Evolutionary conservation across 345 rosid species (phyloP).

Genomic region (Trapa incisa): DNA sequence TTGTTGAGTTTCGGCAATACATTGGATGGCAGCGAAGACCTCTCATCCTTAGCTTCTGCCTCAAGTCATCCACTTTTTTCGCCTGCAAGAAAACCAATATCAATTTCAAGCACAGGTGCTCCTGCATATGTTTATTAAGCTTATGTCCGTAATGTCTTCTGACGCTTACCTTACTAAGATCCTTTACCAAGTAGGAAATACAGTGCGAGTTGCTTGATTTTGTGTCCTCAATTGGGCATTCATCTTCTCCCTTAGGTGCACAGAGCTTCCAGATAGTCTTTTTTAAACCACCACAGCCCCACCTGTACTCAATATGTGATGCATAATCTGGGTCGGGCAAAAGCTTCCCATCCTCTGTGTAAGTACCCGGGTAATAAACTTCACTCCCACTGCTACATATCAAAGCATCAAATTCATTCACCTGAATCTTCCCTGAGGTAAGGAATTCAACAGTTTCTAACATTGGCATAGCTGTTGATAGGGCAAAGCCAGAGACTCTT

Average conservation of each 20-base stretch:
- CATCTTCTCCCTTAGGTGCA: conserved; percentile 38
- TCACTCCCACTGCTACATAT: conserved; percentile 91
- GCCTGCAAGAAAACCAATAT: conserved; percentile 32
- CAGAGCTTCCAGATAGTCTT: conserved; percentile 79
- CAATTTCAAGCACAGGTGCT: background rate
- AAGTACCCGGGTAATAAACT: conserved; percentile 69
- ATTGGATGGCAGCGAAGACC: conserved; percentile 97
- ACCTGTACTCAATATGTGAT: conserved; percentile 73
- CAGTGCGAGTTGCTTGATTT: conserved; percentile 62
- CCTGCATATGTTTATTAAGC: background rate
- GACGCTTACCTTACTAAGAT: conserved; percentile 43
- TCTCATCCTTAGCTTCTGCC: conserved; percentile 84
- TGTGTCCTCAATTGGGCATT: conserved; percentile 37
- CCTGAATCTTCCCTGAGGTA: conserved; percentile 52
- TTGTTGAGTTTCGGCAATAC: conserved; percentile 78
- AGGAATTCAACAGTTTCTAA: conserved; percentile 49
- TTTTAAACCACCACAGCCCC: conserved; percentile 85
- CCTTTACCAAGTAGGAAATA: conserved; percentile 55
- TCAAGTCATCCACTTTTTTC: conserved; percentile 66
- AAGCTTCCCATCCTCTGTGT: conserved; percentile 51
- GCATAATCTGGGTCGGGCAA: conserved; percentile 77
- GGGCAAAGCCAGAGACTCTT: conserved; percentile 53
- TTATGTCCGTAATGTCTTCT: background rate
- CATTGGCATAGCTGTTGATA: conserved; percentile 77
- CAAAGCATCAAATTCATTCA: conserved; percentile 69